Base-by-base conservation (phyloP, 768 basidiomycete genomes). In the Boletellus sp. region DNA sequence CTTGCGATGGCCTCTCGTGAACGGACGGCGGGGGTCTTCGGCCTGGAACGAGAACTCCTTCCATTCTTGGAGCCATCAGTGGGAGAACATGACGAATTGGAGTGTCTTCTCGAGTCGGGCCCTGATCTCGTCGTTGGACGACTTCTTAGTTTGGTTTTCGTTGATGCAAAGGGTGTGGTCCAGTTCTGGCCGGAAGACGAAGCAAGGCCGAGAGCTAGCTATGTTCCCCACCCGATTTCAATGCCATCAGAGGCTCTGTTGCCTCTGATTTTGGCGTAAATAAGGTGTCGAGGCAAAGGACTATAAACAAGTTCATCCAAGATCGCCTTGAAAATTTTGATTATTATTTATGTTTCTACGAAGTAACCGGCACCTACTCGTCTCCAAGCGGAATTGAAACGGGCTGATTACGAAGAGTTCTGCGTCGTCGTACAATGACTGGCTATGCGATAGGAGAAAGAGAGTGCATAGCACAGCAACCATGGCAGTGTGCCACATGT, bases 251-350 rank as follows among this genome's bases (percentile, higher is more conserved):
- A 31, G 23, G 24, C 8, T 26, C 13, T 13, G 7, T 13, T 9
- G 7, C 8, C 10, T 1, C 9, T 9, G 1, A n/a, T 11, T 44
- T 47, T 49, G 3, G 53, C 16, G 9, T 53, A 48, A 4, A 56
- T 36, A 2, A 56, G 33, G 45, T 53, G 54, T 4, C 51, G 47
- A 12, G 54, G 54, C 4, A 56, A 20, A 19, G 28, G 6, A 33
- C 53, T 56, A 6, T 56, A 53, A 15, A 56, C 37, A 17, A 56
- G 53, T 46, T 56, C 54, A 7, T 56, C 54, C 4, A 49, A 56
- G 42, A 41, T 54, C 1, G 52, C 52, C 55, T 56, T 19, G 42
- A 23, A 19, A 16, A 10, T 31, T 39, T 16, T 2, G 20, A 38
- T 31, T 3, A 24, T 19, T 33, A 1, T 16, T 6, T 12, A 4